Base-by-base conservation (phyloP, 2,329 filamentous ascomycete species). In the Cladophialophora chaetospira region DNA sequence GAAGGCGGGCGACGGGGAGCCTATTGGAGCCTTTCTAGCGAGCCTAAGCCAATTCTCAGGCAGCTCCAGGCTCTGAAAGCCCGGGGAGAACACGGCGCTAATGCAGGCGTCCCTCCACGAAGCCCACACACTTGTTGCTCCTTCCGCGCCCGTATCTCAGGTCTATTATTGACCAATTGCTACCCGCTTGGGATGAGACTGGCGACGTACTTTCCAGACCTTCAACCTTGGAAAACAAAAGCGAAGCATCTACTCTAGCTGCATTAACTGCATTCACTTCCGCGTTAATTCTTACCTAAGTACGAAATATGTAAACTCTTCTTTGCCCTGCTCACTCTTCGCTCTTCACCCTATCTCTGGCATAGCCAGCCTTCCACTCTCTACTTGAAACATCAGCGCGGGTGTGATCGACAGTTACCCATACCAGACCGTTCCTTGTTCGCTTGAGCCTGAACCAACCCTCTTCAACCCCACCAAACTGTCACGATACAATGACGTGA, bases 401-500 rank as follows among this genome's bases (percentile, higher is more conserved):
- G n/a, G n/a, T n/a, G n/a, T n/a, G n/a, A n/a, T n/a, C n/a, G n/a
- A n/a, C n/a, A n/a, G n/a, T n/a, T n/a, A n/a, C 49, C 15, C 38
- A 44, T 21, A 44, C 23, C 10, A 9, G 4, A 6, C 11, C 28
- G 26, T 33, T 31, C 48, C 35, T 51, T 51, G 48, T 51, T 25
- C 15, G 10, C 45, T 15, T 19, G 8, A 19, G 23, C 31, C 46
- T 23, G 28, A 38, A 26, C 48, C 23, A 51, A 28, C 26, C 9
- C 40, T n/a, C n/a, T n/a, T n/a, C n/a, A 17, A 13, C 48, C 46
- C 48, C 33, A 38, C 47, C 47, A 50, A 11, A 17, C 47, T 17
- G 33, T 52, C 49, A 44, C 40, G 19, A 17, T 36, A 53, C 49
- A 45, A 53, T 53, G 49, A 53, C 49, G 49, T 53, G 49, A 53